Evolutionary conservation across 2,329 filamentous ascomycete genomes (phyloP), one percentile per base, ranked within the genome.

Genomic region (Aspergillus pseudotamarii): DNA sequence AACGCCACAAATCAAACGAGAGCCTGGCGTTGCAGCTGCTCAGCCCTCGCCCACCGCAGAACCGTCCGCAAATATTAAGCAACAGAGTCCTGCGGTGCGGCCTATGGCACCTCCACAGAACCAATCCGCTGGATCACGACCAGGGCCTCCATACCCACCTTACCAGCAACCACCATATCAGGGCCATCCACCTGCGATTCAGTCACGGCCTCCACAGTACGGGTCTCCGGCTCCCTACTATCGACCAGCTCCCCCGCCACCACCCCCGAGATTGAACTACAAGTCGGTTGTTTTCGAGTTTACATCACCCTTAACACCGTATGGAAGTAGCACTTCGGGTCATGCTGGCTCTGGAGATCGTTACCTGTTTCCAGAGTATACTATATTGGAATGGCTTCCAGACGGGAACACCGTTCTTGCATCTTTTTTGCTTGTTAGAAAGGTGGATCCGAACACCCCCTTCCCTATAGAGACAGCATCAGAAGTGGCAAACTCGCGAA

Each of bases 231-330:
- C 71, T 43, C 66, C 73, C 30, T 77, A 77, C 58, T 75, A 78
- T 55, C 71, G 72, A 19, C 74, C 73, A 28, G 71, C 73, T 11
- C 71, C 76, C 3, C 69, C 76, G 9, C 69, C 76, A 8, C 69
- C 73, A 6, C 73, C 77, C 41, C 71, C 76, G 11, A 80, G 78
- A 60, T 65, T 77, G 4, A 75, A 78, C 59, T 80, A 81, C 66
- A 83, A 80, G 65, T 76, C 81, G 3, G 77, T 84, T 6, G 79
- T 83, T 11, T 79, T 84, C 53, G 82, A 84, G 64, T 82, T 83
- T 43, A 77, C 78, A 12, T 78, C 79, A 11, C 74, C 78, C 0
- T 68, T 80, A 60, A 77, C 78, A 4, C 78, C 78, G 2, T 79
- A 79, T 43, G 78, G 77, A 68, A 79, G 75, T 62, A 77, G 75